Base-by-base conservation (phyloP, 768 basidiomycete genomes). In the Rhizopogon roseolus region DNA sequence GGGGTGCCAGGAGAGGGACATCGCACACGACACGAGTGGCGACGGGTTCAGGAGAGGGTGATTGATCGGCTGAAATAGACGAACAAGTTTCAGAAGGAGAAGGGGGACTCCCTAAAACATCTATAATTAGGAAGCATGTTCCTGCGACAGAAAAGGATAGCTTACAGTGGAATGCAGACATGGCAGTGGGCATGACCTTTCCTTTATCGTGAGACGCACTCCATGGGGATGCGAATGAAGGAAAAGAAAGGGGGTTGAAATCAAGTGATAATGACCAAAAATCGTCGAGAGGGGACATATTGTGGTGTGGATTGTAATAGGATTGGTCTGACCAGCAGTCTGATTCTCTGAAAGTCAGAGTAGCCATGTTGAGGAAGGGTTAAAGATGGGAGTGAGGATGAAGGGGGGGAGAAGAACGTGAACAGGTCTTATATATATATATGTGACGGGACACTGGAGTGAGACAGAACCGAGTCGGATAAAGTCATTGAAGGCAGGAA, bases 1-100 rank as follows among this genome's bases (percentile, higher is more conserved):
- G 80, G 11, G 86, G 85, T 0, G 84, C 85, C 56, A 86, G 70
- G 52, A 87, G 73, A n/a, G 85, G 85, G 2, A 82, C 81, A 56
- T 83, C 78, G 71, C 82, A 85, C 19, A 85, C 74, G 68, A 84
- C 77, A 55, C 80, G 76, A 41, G 78, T 57, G 9, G 69, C 32
- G 19, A 64, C 59, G 1, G 70, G 67, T 0, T 60, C 38, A 5
- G 66, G 63, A 4, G 71, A 63, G 17, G 66, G 62, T 36, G 66
- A 57, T 10, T 59, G 41, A 53, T 63, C 63, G 17, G 66, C 58
- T 14, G 64, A 61, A 4, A 52, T 19, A 11, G 66, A 65, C 13
- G 70, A 65, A 41, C 60, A 62, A n/a, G 70, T 66, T 55, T 70
- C 72, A 16, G 76, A 75, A 17, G 77, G 79, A 4, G 79, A 78